Percentiles rank a stretch among this genome's conserved stretches.
Conservation (phyloP, 2,329 filamentous ascomycete species). For the Teratosphaeria destructans region DNA sequence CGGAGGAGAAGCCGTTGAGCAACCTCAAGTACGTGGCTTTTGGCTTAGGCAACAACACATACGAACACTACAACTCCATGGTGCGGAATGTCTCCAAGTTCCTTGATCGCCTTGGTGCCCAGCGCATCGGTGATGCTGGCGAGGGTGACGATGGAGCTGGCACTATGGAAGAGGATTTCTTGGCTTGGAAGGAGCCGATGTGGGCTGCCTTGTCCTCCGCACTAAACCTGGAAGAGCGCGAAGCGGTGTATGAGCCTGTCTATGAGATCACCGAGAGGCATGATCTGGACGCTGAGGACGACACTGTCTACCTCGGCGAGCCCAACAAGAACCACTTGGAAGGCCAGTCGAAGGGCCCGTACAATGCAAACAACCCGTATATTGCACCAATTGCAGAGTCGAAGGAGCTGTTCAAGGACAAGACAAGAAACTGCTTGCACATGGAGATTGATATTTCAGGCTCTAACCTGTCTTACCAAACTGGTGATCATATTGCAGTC, state of each 20-base stretch:
- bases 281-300: slow-evolving; percentile 62
- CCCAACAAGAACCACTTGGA: slow-evolving; percentile 75
- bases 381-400: slow-evolving; percentile 90
- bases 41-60: slow-evolving; percentile 96
- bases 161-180: slow-evolving; percentile 98
- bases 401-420: slow-evolving; percentile 78
- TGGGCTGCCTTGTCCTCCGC: slow-evolving; percentile 75
- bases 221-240: slow-evolving; percentile 86
- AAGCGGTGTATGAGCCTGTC: slow-evolving; percentile 88
- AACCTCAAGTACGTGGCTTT: slow-evolving; percentile 92
- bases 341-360: slow-evolving; percentile 72
- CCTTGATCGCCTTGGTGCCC: slow-evolving; percentile 70
- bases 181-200: slow-evolving; percentile 99
- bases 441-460: slow-evolving; percentile 86
- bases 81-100: slow-evolving; percentile 81
- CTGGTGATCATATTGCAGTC: slow-evolving; percentile 90
- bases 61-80: slow-evolving; percentile 99
- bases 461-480: slow-evolving; percentile 87
- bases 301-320: slow-evolving; percentile 86
- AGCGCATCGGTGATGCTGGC: slow-evolving; percentile 75
- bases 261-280: slow-evolving; percentile 64
- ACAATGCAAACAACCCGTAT: slow-evolving; percentile 78
- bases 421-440: slow-evolving; percentile 89
- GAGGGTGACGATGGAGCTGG: slow-evolving; percentile 96
- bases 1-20: slow-evolving; percentile 59